phyloP scores from a whole-genome alignment of 78 protist genomes.

The Dictyostelium firmibasis region DNA sequence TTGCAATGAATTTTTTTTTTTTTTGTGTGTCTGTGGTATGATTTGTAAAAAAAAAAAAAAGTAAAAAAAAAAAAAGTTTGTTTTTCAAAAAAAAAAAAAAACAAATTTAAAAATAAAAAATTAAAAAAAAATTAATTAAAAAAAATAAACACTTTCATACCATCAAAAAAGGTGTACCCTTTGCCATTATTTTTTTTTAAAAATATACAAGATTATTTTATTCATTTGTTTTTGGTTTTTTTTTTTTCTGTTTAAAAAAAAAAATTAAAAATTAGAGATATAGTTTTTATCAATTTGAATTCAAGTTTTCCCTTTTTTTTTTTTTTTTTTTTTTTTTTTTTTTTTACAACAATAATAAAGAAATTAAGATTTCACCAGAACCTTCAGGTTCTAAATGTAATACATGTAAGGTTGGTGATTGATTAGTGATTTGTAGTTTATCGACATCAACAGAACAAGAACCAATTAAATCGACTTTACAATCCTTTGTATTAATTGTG shows the following conservation, averaged over 20 bases:
- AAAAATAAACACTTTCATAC: too few relatives aligned
- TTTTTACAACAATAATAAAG: constrained; percentile 8
- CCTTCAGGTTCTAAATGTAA: constrained; percentile 41
- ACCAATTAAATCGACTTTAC: background rate
- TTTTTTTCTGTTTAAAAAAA: too few relatives aligned
- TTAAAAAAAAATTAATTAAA: too few relatives aligned
- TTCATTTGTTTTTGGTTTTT: too few relatives aligned
- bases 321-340: too few relatives aligned
- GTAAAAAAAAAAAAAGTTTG: background rate
- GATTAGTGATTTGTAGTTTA: background rate
- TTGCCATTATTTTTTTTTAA: too few relatives aligned
- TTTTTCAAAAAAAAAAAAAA: background rate
- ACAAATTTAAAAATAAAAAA: too few relatives aligned
- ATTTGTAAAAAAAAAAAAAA: background rate
- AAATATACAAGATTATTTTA: too few relatives aligned
- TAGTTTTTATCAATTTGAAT: background rate
- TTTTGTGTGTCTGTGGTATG: background rate
- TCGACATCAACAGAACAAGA: background rate
- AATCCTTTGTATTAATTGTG: background rate
- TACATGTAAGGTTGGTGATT: constrained; percentile 10
- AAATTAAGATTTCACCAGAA: constrained; percentile 39
- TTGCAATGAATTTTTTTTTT: background rate
- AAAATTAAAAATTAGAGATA: too few relatives aligned
- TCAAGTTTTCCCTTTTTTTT: background rate
- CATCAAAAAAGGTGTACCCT: too few relatives aligned